phyloP scores from a whole-genome alignment of 2,329 filamentous ascomycete genomes.

The Trichoderma gracile region DNA sequence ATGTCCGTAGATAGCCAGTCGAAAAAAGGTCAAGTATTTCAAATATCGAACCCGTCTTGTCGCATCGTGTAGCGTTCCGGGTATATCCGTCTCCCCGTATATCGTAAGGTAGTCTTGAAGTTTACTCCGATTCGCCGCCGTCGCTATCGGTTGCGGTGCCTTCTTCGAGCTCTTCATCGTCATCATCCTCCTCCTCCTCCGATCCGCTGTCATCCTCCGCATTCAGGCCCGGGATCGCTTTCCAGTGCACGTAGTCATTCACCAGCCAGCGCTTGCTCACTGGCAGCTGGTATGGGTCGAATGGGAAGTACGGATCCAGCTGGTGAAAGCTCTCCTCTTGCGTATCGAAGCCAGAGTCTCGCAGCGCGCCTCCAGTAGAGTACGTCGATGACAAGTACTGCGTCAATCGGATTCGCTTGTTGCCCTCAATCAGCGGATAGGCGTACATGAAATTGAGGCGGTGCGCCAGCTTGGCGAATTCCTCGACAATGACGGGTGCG shows the following conservation, averaged over 20 bases:
- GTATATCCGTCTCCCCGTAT: slow-evolving; percentile 7
- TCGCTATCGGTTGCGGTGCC: slow-evolving; percentile 54
- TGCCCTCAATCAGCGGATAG: slow-evolving; percentile 82
- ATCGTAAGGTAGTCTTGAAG: slow-evolving; percentile 2
- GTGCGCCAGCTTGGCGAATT: slow-evolving; percentile 86
- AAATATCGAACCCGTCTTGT: not conserved
- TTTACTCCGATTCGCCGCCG: slow-evolving; percentile 38
- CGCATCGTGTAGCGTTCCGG: not conserved
- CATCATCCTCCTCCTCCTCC: slow-evolving; percentile 53
- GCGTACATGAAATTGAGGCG: slow-evolving; percentile 88
- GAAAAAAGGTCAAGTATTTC: no score
- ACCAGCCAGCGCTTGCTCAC: slow-evolving; percentile 86
- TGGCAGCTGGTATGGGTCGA: slow-evolving; percentile 92
- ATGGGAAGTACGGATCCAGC: slow-evolving; percentile 93
- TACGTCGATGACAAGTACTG: slow-evolving; percentile 64
- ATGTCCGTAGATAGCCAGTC: no score
- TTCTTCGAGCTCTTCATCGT: slow-evolving; percentile 53
- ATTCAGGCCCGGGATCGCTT: slow-evolving; percentile 69
- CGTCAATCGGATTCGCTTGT: slow-evolving; percentile 83
- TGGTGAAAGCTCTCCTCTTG: slow-evolving; percentile 78
- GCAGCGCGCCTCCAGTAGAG: slow-evolving; percentile 55
- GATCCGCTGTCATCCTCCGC: slow-evolving; percentile 56
- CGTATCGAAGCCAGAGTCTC: slow-evolving; percentile 48
- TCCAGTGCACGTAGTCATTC: slow-evolving; percentile 80
- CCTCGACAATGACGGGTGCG: slow-evolving; percentile 82